Base-by-base conservation (phyloP, 805 yeast species). In the Zygoascus biomembranicola region DNA sequence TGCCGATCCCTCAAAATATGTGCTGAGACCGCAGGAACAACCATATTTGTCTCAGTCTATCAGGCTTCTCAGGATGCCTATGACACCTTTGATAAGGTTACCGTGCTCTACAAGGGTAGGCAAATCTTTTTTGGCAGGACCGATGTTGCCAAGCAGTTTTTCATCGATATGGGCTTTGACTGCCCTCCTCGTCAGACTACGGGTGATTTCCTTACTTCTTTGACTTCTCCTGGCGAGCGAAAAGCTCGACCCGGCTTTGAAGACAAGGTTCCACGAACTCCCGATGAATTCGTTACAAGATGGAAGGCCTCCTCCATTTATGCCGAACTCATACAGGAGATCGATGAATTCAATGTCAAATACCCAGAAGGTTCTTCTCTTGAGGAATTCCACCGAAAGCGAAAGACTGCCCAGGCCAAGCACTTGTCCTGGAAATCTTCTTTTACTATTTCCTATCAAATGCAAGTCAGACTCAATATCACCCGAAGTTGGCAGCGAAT, bases 51-150 rank as follows among this genome's bases (percentile, higher is more conserved):
- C 49, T 86, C 92, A 31, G 80, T 85, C 49, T 81, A 81, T 66
- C 87, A 82, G 67, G 84, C 85, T 55, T 78, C 84, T 37, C 84
- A 82, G 64, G 80, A 81, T 59, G 81, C 84, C 53, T 84, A 81
- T 66, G 76, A 79, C 42, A 68, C 77, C 51, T 84, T 84, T 63
- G 85, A 84, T 66, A 79, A 81, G 58, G 88, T 80, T 9, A 67
- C 77, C 19, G 79, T 84, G 10, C 63, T 84, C 18, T 81, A 81
- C 65, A 77, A 72, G 23, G 87, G 87, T 35, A 69, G 73, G 50
- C 87, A 84, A 67, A 73, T 85, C 49, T 85, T 71, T 63, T 85
- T 73, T 63, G 92, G 92, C n/a, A 78, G 81, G 10, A 71, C 75
- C 5, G 64, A 63, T 1, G 67, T 72, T 41, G 88, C 85, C 8